These are phyloP conservation scores for Spizellomyces punctatus DNA, from an alignment of 192 early-diverging fungal genomes.

Conservation along the genomic window DNA sequence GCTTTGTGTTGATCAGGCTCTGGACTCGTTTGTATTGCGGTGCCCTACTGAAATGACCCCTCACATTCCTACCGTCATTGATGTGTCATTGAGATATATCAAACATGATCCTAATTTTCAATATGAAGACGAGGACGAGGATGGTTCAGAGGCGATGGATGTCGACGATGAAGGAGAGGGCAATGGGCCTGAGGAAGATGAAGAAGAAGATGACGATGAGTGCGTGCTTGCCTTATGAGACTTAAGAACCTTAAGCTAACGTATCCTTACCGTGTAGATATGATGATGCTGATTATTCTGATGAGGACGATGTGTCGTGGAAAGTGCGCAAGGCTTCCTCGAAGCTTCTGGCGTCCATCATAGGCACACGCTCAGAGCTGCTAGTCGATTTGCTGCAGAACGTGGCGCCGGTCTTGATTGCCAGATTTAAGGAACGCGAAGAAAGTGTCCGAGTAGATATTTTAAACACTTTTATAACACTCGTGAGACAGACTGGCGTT, in stretches of 20 bases:
- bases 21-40: slow-evolving; percentile 76
- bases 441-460: slow-evolving; percentile 84
- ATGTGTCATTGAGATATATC: slow-evolving; percentile 64
- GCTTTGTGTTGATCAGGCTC: slow-evolving; percentile 25
- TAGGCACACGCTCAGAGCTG: slow-evolving; percentile 73
- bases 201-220: slow-evolving; percentile 47
- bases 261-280: background rate
- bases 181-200: slow-evolving; percentile 62
- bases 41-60: slow-evolving; percentile 77
- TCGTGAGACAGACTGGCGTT: slow-evolving; percentile 57
- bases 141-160: slow-evolving; percentile 55
- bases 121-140: slow-evolving; percentile 73
- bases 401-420: slow-evolving; percentile 74
- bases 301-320: slow-evolving; percentile 92
- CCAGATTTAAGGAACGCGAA: slow-evolving; percentile 81
- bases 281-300: slow-evolving; percentile 72
- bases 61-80: slow-evolving; percentile 62
- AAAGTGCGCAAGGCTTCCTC: slow-evolving; percentile 84
- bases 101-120: slow-evolving; percentile 88
- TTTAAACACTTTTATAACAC: slow-evolving; percentile 66
- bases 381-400: slow-evolving; percentile 62
- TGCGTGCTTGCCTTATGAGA: too few species aligned
- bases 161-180: slow-evolving; percentile 44
- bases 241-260: slow-evolving; percentile 37
- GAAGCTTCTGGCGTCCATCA: slow-evolving; percentile 66